Conservation (phyloP, 495 filamentous ascomycete genomes). For the Opeltia flavorubescens region DNA sequence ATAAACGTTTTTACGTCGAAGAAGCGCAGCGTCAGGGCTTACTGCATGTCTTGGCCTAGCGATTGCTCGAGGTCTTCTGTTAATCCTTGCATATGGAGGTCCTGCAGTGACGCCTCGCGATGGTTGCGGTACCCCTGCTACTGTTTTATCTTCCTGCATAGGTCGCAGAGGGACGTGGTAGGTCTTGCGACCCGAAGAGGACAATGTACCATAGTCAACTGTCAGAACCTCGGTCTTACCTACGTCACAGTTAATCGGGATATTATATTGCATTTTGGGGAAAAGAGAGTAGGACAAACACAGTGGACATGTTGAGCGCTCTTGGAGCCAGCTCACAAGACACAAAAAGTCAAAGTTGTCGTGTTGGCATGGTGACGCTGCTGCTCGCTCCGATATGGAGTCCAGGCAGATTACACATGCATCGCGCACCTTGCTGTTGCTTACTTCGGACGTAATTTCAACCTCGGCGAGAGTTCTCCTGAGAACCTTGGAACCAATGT, state of each 20-base stretch:
- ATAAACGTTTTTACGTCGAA: conserved; percentile 63
- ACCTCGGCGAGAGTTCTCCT: conserved; percentile 3
- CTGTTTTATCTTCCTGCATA: neutral
- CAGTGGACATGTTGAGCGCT: conserved; percentile 59
- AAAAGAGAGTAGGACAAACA: conserved; percentile 29
- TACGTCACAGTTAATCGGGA: conserved; percentile 16
- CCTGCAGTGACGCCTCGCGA: neutral
- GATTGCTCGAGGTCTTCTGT: conserved; percentile 2
- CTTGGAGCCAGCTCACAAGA: conserved; percentile 67
- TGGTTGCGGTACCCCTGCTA: no score
- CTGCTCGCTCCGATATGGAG: conserved; percentile 51
- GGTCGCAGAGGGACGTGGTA: conserved; percentile 27
- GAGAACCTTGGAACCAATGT: conserved; percentile 2
- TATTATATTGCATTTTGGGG: neutral
- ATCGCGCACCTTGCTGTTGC: conserved; percentile 12
- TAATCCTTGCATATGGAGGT: neutral
- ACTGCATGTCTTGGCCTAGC: conserved; percentile 12
- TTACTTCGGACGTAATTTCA: neutral
- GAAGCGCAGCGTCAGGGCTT: conserved; percentile 41
- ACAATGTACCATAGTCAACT: conserved; percentile 52
- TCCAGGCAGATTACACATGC: conserved; percentile 58
- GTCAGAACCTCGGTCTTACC: conserved; percentile 49
- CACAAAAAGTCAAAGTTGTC: conserved; percentile 73
- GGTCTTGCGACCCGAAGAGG: conserved; percentile 37
- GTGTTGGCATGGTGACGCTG: conserved; percentile 64